Evolutionary conservation across 2,329 filamentous ascomycete genomes (phyloP).

Genomic region (Fusarium musae): DNA sequence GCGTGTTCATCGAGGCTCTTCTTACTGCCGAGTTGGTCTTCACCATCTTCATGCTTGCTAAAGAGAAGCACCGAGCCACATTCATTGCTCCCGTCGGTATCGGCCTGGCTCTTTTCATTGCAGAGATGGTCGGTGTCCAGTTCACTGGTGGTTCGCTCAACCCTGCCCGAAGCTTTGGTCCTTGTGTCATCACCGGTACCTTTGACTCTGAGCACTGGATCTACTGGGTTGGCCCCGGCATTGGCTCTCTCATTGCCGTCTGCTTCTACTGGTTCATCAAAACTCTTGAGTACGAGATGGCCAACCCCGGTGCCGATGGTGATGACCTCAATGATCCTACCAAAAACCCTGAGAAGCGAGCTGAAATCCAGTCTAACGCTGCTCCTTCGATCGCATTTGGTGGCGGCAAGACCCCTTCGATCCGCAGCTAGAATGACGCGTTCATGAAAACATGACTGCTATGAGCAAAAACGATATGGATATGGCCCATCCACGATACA

Average conservation of each 20-base stretch:
- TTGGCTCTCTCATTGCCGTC: conserved; percentile 50
- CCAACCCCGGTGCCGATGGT: conserved; percentile 59
- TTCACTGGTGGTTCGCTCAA: conserved; percentile 62
- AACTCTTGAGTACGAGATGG: conserved; percentile 57
- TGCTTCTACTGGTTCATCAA: conserved; percentile 55
- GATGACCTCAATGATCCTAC: conserved; percentile 57
- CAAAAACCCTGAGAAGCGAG: conserved; percentile 55
- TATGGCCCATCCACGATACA: conserved; percentile 8
- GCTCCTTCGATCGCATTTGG: conserved; percentile 31
- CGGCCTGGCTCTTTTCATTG: conserved; percentile 58
- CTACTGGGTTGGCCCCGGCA: conserved; percentile 54
- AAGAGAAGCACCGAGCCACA: conserved; percentile 60
- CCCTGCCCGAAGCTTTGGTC: conserved; percentile 59
- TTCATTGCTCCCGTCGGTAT: conserved; percentile 62
- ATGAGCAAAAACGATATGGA: conserved; percentile 7
- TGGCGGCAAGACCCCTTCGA: conserved; percentile 36
- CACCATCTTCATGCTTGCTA: conserved; percentile 63
- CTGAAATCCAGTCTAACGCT: conserved; percentile 40
- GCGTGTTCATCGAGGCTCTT: conserved; percentile 62
- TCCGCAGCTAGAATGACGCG: conserved; percentile 27
- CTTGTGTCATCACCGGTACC: conserved; percentile 54
- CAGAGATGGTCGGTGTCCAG: conserved; percentile 58
- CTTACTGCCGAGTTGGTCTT: conserved; percentile 60
- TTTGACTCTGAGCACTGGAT: conserved; percentile 61
- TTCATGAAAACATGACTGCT: conserved; percentile 6